Base-by-base conservation (phyloP, 2,329 filamentous ascomycete species). In the Beauveria sp. region DNA sequence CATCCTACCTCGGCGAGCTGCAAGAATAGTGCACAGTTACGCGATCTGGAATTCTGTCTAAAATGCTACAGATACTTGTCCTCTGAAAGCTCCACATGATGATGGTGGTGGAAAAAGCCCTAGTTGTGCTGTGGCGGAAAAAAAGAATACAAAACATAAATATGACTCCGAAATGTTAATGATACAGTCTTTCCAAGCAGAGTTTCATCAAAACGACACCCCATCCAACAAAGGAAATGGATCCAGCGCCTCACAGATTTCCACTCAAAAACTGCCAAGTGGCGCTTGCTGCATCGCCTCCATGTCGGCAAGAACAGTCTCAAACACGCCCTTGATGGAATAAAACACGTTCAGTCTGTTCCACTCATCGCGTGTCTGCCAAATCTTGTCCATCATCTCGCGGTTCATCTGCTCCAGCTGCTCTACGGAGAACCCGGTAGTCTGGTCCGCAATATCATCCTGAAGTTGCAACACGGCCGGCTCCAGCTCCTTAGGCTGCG, bases 381-480 rank as follows among this genome's bases (percentile, higher is more conserved):
- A 99, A 50, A 97, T 83, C 64, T 87, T 85, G 63, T 93, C 89
- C 93, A 97, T 97, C 64, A 97, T 78, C 66, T 88, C 86, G 8
- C 92, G 88, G 72, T 92, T 92, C 71, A 97, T 87, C 74, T 97
- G 93, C 78, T 97, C 93, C 22, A 99, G 78, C 73, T 99, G 93
- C 75, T 99, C 94, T 57, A 99, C 90, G 0, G 88, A 90, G 72
- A 90, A 90, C 1, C 90, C 91, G 22, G 84, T 87, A 2, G 90
- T 93, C 50, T 81, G 79, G 30, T 82, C 75, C 0, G 87, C 86
- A 40, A 96, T 77, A 43, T 84, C 79, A 0, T 79, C 71, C 61
- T 91, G 80, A 60, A 96, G 81, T 7, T 77, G 71, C 2, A 77
- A 72, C 26, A 91, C 77, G 34, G 82, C 78, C 0, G 69, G 69